phyloP scores from a whole-genome alignment of 345 rosid species.

The Eutrema yunnanense region DNA sequence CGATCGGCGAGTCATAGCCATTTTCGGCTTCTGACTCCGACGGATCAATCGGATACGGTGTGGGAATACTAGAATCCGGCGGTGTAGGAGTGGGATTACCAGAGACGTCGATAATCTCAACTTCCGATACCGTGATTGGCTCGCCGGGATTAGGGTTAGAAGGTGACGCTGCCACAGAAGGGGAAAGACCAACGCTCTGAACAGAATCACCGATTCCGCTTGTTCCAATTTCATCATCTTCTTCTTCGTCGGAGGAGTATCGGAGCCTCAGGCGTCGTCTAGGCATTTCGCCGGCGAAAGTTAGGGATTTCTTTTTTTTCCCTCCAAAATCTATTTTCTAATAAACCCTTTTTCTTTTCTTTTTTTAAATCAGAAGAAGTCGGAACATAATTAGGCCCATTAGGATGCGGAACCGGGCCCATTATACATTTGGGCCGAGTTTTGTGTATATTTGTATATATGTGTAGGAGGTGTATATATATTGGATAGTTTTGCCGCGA shows the following conservation, averaged over 20 bases:
- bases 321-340: constrained; percentile 27
- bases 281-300: constrained; percentile 37
- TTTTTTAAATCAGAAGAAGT: background rate
- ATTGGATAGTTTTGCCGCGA: constrained; percentile 27
- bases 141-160: constrained; percentile 22
- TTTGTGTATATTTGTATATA: background rate
- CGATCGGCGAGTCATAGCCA: constrained; percentile 38
- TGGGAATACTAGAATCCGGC: constrained; percentile 13
- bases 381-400: background rate
- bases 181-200: constrained; percentile 1
- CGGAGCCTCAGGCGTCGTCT: constrained; percentile 52
- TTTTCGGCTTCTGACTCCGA: background rate
- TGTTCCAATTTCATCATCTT: constrained; percentile 21
- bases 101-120: constrained; percentile 51
- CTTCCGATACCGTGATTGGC: constrained; percentile 41
- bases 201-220: background rate
- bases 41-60: constrained; percentile 10
- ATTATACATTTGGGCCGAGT: background rate
- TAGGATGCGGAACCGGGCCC: background rate
- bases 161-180: constrained; percentile 1
- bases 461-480: constrained; percentile 4
- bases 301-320: background rate
- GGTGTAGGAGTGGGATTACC: constrained; percentile 37
- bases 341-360: background rate
- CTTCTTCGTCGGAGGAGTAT: constrained; percentile 51